Evolutionary conservation across 176 grass and related monocot genomes (phyloP).

Genomic region (Lolium multiflorum): DNA sequence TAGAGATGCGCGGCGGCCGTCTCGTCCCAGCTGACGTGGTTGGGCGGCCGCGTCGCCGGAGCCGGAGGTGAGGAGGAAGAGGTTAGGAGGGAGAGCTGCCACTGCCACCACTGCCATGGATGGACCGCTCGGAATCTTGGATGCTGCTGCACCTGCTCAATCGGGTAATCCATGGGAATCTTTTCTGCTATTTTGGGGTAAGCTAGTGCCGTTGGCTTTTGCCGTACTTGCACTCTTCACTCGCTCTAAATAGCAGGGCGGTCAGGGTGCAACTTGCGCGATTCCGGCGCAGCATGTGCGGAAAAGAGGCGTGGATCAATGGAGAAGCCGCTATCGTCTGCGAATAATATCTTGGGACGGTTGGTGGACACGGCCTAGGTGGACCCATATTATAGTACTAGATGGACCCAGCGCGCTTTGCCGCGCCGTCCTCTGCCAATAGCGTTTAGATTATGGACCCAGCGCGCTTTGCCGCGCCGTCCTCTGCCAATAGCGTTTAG

Average conservation of each 20-base stretch:
- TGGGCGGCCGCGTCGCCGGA: conserved; percentile 29
- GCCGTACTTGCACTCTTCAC: neutral
- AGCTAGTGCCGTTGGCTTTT: neutral
- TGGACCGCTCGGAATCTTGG: neutral
- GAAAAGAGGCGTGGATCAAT: neutral
- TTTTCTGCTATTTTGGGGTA: neutral
- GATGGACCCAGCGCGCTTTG: neutral
- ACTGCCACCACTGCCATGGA: conserved; percentile 43
- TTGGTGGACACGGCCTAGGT: conserved; percentile 9
- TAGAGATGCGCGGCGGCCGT: conserved; percentile 74
- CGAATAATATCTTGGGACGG: neutral
- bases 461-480: neutral
- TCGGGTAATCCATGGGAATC: conserved; percentile 41
- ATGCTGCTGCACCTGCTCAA: conserved; percentile 26
- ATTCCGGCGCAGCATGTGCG: conserved; percentile 5
- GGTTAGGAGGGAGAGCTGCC: conserved; percentile 44
- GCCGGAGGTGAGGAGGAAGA: conserved; percentile 11
- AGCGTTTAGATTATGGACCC: neutral
- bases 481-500: too few relatives aligned
- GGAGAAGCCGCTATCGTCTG: neutral
- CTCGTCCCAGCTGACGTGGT: conserved; percentile 71
- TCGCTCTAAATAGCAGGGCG: neutral
- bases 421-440: too few relatives aligned
- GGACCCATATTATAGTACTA: neutral
- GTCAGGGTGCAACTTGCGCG: neutral